phyloP scores from a whole-genome alignment of 768 basidiomycete species.

The Boletus subparvulus region DNA sequence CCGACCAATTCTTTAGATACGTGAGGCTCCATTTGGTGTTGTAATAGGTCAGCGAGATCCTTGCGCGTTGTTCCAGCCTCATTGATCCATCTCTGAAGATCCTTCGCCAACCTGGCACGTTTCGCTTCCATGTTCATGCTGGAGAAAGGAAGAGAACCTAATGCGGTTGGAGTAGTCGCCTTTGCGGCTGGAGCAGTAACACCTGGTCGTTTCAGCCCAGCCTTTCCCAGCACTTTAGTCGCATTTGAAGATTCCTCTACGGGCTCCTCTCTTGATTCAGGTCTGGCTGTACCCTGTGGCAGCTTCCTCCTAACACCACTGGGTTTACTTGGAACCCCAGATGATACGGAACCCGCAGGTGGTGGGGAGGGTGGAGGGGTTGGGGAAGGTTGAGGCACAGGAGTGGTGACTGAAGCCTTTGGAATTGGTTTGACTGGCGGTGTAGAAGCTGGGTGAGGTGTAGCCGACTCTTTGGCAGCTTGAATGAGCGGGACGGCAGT shows the following conservation, averaged over 20 bases:
- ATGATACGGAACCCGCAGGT: constrained; percentile 32
- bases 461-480: constrained; percentile 59
- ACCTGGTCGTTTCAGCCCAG: constrained; percentile 47
- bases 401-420: constrained; percentile 21
- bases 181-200: constrained; percentile 32
- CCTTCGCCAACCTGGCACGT: constrained; percentile 67
- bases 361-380: constrained; percentile 50
- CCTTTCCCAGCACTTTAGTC: constrained; percentile 37
- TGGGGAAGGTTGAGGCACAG: constrained; percentile 27
- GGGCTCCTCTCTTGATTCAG: constrained; percentile 43
- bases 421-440: constrained; percentile 31
- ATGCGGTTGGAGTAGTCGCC: constrained; percentile 32
- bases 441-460: constrained; percentile 29
- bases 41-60: constrained; percentile 82
- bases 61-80: constrained; percentile 81
- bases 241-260: constrained; percentile 34
- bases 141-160: constrained; percentile 36
- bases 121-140: constrained; percentile 45
- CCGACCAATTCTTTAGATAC: constrained; percentile 71
- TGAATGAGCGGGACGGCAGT: constrained; percentile 88
- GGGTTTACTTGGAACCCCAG: constrained; percentile 41
- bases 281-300: constrained; percentile 55
- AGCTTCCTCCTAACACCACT: constrained; percentile 71
- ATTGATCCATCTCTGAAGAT: constrained; percentile 79
- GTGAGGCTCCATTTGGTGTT: constrained; percentile 89